Percentiles rank a stretch among this genome's conserved stretches.
Conservation (phyloP, 2,329 filamentous ascomycete genomes). For the Ophiostoma populinum region DNA sequence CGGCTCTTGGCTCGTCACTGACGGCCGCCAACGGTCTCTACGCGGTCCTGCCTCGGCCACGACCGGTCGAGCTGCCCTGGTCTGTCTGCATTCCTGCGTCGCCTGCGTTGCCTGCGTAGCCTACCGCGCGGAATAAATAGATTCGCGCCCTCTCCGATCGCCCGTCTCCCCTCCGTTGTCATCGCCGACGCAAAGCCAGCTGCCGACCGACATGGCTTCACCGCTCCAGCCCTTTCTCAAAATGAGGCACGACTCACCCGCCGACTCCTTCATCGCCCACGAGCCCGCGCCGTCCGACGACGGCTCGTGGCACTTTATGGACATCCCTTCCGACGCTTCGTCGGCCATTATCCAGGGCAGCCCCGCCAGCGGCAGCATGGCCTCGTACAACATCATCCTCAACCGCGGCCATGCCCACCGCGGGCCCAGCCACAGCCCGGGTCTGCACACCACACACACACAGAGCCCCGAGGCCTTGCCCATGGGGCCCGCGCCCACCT, state of each 20-base stretch:
- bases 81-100: no score
- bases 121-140: no score
- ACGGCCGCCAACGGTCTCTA: no score
- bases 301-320: slow-evolving; percentile 26
- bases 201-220: neutral
- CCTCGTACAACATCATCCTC: slow-evolving; percentile 30
- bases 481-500: slow-evolving; percentile 17
- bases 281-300: slow-evolving; percentile 18
- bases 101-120: no score
- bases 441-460: no score
- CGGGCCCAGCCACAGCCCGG: slow-evolving; percentile 17
- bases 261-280: slow-evolving; percentile 5
- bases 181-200: neutral
- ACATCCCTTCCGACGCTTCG: slow-evolving; percentile 23
- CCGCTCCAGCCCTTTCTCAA: neutral
- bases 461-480: slow-evolving; percentile 16
- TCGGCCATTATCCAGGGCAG: slow-evolving; percentile 28
- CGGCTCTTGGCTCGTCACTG: no score
- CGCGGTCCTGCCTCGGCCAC: no score
- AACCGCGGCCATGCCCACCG: slow-evolving; percentile 15
- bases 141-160: no score
- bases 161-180: no score
- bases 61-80: no score
- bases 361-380: slow-evolving; percentile 32
- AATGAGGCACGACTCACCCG: slow-evolving; percentile 6